Base-by-base conservation (phyloP, 805 yeast species). In the Candida xiaguanensis region DNA sequence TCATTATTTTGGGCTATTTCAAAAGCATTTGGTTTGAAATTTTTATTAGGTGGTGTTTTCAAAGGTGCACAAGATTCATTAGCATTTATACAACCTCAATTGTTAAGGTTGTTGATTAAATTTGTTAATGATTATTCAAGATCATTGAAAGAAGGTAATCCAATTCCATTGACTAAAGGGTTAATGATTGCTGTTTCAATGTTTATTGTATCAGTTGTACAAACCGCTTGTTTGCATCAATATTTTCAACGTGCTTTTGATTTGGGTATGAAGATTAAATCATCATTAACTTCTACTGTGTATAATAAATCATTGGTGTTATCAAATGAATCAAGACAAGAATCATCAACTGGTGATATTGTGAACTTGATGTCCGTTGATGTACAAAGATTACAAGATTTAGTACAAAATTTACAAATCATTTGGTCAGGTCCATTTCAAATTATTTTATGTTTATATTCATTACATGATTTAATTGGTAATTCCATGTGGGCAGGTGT, bases 401-500 rank as follows among this genome's bases (percentile, higher is more conserved):
- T 88, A 40, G 77, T 84, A 17, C 89, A 85, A 56, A 78, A 82
- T 59, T 76, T 89, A 46, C 83, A 86, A 51, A 72, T 87, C 39
- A 69, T 86, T 36, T 88, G 96, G 95, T 87, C 95, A 1, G 95
- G 95, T 35, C 97, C 97, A 1, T 84, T 89, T 63, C 96, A 90
- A 63, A 79, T 90, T 48, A 53, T 73, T 17, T 62, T 90, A 41
- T 88, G 97, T 70, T 70, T 90, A 45, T 59, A 73, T 31, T 82
- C 93, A 1, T 69, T 90, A 39, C 77, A 88, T 59, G 74, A 76
- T 3, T 63, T 90, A 32, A 61, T 90, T 41, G 96, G 96, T 26
- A 77, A 80, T 43, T 77, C 93, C n/a, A 89, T 90, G 95, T 87
- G 96, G 95, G 83, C 95, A 30, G 98, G 98, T 59, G 95, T 91